Evolutionary conservation across 768 basidiomycete species (phyloP), one percentile per base, ranked within the genome.

Genomic region (Neoboletus subvelutipes): DNA sequence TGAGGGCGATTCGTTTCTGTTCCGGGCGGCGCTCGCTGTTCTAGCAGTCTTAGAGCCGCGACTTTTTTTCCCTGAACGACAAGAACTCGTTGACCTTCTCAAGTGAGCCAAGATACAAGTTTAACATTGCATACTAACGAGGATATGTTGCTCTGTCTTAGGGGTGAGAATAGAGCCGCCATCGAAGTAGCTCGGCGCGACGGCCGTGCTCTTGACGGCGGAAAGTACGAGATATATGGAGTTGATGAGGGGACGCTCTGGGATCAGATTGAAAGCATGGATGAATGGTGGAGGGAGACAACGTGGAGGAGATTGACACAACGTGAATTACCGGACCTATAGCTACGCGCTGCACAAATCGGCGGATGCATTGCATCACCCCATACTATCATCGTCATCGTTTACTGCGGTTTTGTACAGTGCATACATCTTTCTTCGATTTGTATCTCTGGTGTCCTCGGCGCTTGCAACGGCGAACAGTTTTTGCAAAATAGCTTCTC

Each of bases 261-360:
- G 87, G 88, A 88, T 40, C 80, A 86, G 42, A 86, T 96, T 36
- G 82, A 88, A 60, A 77, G 78, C 50, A 89, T 93, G 87, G 84
- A 88, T 20, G 91, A 92, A 40, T 92, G 90, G 92, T 95, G 94
- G 93, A 92, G 84, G 67, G 91, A 94, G 66, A 90, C 84, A 59
- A 95, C 92, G 49, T 96, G 92, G 92, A 84, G 78, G 39, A 77
- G 93, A 57, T 73, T 95, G 53, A 83, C 92, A 64, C 85, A 87
- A 61, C 78, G 93, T 68, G 92, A 95, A 71, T 72, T 94, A 53
- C 92, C 92, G n/a, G 93, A 94, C 73, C 50, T 82, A 63, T 70
- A 67, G 40, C 40, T 52, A 57, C 37, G 8, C 34, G 20, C 36
- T 22, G 37, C 36, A 54, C 41, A 43, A 17, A 34, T 26, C 36